Evolutionary conservation across 1,284 basidiomycete genomes (phyloP), one percentile per base, ranked within the genome.

Genomic region (Malassezia furfur): DNA sequence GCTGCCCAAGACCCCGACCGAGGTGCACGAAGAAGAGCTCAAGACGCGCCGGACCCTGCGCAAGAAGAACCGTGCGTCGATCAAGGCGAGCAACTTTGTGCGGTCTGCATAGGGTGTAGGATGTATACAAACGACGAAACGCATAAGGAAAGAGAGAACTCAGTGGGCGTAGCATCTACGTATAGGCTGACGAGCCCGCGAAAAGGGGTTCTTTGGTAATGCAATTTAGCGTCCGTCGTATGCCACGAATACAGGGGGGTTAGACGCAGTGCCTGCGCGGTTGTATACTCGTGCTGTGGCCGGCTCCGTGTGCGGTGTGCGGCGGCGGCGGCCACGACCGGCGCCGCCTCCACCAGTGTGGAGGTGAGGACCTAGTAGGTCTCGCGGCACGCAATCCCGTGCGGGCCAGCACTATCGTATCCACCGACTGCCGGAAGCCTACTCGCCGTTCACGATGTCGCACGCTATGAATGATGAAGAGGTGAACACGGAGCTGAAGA

Each of bases 401-500:
- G 19, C 54, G 47, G 43, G 47, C 31, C 41, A 17, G 36, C 21
- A 31, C 32, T 40, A 54, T 50, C 54, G 50, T 47, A 50, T 40
- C 54, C 37, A 47, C 48, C 54, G 45, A 22, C 21, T 28, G 40
- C 21, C 28, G 22, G 31, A 36, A 3, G 7, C 12, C 14, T 45
- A 4, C 8, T 28, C 25, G 43, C 45, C 22, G 45, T 47, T 19
- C 31, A 63, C 30, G 50, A 70, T 70, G 69, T 70, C 77, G 58
- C 76, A 78, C 48, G 84, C 90, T 21, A 80, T 96, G 64, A 93
- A 91, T 75, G 93, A 96, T 74, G 90, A 93, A 71, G 91, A 96
- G 79, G 91, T 96, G 36, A 80, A 91, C 74, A 86, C 79, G 69
- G 91, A 96, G 81, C 90, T 96, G 88, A 94, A 91, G 81, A 96